A percentile compares a stretch with the other conserved stretches of the same genome.
phyloP scores from a whole-genome alignment of 805 yeast species.

The Yamadazyma kitorensis region DNA sequence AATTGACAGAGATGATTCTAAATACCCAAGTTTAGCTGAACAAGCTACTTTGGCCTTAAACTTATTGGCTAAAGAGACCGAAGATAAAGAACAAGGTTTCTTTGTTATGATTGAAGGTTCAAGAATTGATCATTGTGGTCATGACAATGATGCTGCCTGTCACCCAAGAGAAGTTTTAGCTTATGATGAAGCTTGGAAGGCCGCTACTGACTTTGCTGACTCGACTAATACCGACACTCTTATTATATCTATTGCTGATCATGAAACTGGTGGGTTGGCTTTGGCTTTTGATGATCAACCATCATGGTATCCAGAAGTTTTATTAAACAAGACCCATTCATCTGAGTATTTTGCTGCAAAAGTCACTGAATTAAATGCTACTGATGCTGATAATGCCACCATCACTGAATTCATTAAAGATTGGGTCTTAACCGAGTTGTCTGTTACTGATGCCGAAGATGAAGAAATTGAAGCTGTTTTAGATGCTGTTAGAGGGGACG shows the following conservation, averaged over 20 bases:
- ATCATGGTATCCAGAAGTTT: slow-evolving; percentile 76
- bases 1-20: slow-evolving; percentile 61
- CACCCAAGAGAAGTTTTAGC: slow-evolving; percentile 90
- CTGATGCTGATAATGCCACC: slow-evolving; percentile 4
- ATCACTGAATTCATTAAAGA: slow-evolving; percentile 3
- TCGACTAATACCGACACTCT: slow-evolving; percentile 70
- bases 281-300: slow-evolving; percentile 2
- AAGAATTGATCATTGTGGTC: slow-evolving; percentile 94
- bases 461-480: slow-evolving; percentile 7
- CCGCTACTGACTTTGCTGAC: slow-evolving; percentile 69
- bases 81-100: slow-evolving; percentile 77
- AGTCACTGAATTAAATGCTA: slow-evolving; percentile 14
- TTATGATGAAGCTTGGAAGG: slow-evolving; percentile 75
- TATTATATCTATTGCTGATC: slow-evolving; percentile 83
- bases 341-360: slow-evolving; percentile 61
- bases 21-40: slow-evolving; percentile 77
- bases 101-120: slow-evolving; percentile 88
- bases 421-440: slow-evolving; percentile 3
- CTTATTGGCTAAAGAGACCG: slow-evolving; percentile 63
- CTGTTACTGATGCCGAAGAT: slow-evolving; percentile 3
- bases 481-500: slow-evolving; percentile 3
- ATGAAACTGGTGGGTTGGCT: slow-evolving; percentile 87
- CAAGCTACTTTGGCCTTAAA: slow-evolving; percentile 71
- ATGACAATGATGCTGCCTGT: slow-evolving; percentile 90
- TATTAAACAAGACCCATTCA: slow-evolving; percentile 67